Percentiles rank a stretch among this genome's conserved stretches.
Conservation (phyloP, 2,329 filamentous ascomycete genomes). For the Corinectria fuckeliana region DNA sequence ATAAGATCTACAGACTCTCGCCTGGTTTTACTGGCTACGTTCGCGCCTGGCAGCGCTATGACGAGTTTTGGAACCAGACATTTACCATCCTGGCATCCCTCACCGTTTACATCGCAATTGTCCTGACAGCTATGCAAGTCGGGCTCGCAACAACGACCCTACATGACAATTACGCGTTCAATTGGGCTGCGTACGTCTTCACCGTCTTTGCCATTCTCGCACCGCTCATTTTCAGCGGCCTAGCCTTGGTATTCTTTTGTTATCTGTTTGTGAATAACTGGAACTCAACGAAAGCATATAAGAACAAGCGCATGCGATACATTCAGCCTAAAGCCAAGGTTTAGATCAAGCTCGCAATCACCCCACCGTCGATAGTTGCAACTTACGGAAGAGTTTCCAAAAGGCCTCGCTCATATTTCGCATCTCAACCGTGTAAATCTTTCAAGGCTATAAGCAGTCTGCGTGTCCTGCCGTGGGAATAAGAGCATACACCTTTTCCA, state of each 20-base stretch:
- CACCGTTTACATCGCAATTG: not conserved
- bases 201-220: not conserved
- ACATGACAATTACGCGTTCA: not conserved
- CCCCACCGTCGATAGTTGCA: too few species aligned
- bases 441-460: not conserved
- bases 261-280: not conserved
- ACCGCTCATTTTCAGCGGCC: not conserved
- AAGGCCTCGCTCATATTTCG: not conserved
- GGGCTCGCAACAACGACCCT: not conserved
- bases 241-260: not conserved
- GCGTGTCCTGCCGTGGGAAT: not conserved
- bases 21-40: not conserved
- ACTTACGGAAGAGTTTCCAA: not conserved
- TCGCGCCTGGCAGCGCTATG: not conserved
- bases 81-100: not conserved
- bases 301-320: not conserved
- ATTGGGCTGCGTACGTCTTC: not conserved
- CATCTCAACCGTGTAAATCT: not conserved
- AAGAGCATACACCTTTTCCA: not conserved
- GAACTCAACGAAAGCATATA: not conserved
- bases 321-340: not conserved
- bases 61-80: not conserved
- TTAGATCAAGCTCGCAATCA: not conserved
- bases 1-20: constrained; percentile 1
- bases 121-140: constrained; percentile 5